Percentiles rank a stretch among this genome's conserved stretches.
Evolutionary conservation across 768 basidiomycete genomes (phyloP).

Genomic region (Polyporus arcularius): DNA sequence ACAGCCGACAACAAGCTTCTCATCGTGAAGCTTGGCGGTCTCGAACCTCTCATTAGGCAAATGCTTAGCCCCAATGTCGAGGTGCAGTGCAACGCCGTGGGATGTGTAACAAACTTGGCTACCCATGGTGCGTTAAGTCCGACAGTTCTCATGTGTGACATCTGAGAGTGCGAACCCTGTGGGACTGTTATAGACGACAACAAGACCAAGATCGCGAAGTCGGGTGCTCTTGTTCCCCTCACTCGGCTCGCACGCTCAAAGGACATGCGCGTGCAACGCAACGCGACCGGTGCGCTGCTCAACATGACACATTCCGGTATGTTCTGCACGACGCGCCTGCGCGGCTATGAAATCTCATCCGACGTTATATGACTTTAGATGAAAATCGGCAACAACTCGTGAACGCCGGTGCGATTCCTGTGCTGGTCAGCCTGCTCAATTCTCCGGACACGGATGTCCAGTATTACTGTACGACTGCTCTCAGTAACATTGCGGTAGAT

Average conservation of each 20-base stretch:
- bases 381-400: slow-evolving; percentile 99
- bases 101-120: slow-evolving; percentile 97
- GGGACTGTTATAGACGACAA: slow-evolving; percentile 75
- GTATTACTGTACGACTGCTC: slow-evolving; percentile 98
- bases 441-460: slow-evolving; percentile 99
- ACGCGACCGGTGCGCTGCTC: slow-evolving; percentile 94
- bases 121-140: slow-evolving; percentile 76
- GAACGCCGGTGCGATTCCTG: slow-evolving; percentile 97
- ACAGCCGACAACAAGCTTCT: slow-evolving; percentile 98
- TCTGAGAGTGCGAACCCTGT: too few relatives aligned
- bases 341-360: slow-evolving; percentile 5
- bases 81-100: slow-evolving; percentile 99
- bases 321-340: slow-evolving; percentile 18
- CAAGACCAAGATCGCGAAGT: slow-evolving; percentile 99
- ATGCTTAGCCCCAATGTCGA: slow-evolving; percentile 99
- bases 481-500: slow-evolving; percentile 98
- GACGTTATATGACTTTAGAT: slow-evolving; percentile 50
- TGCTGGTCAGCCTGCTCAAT: slow-evolving; percentile 90
- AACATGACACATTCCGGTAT: slow-evolving; percentile 99
- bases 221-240: slow-evolving; percentile 95
- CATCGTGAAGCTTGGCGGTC: slow-evolving; percentile 95
- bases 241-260: slow-evolving; percentile 95
- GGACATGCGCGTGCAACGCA: slow-evolving; percentile 98
- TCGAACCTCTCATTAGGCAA: slow-evolving; percentile 97
- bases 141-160: too few relatives aligned